Conservation (phyloP, 352 stramenopile species). For the Globisporangium heterothallicum region DNA sequence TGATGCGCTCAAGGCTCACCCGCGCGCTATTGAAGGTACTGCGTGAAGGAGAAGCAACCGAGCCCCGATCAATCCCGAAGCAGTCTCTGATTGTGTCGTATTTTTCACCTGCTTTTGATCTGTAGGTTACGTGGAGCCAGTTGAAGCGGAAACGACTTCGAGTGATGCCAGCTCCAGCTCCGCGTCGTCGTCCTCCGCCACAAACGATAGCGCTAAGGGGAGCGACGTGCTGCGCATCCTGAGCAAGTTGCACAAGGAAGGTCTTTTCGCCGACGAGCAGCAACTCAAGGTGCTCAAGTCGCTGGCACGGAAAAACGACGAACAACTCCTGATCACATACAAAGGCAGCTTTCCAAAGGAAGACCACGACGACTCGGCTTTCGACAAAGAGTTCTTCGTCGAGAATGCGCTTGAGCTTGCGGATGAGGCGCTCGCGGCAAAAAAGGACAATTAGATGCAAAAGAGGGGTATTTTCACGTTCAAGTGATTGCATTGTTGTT, state of each 20-base stretch:
- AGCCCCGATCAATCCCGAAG: no score
- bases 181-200: conserved; percentile 12
- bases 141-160: conserved; percentile 12
- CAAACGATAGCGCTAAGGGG: conserved; percentile 19
- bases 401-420: conserved; percentile 78
- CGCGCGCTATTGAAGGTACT: conserved; percentile 62
- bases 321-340: conserved; percentile 72
- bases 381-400: conserved; percentile 81
- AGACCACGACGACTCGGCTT: conserved; percentile 39
- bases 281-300: conserved; percentile 80
- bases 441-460: conserved; percentile 17
- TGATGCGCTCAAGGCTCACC: conserved; percentile 43
- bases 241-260: conserved; percentile 78
- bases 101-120: no score
- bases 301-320: conserved; percentile 78
- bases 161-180: background rate
- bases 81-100: no score
- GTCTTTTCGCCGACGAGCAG: conserved; percentile 56
- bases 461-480: background rate
- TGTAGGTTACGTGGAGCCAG: conserved; percentile 27
- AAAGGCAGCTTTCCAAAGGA: conserved; percentile 68
- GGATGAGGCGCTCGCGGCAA: conserved; percentile 42
- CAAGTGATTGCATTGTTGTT: background rate
- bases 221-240: conserved; percentile 72
- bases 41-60: no score